Evolutionary conservation across 768 basidiomycete species (phyloP).

Genomic region (Clitopilus hobsonii): DNA sequence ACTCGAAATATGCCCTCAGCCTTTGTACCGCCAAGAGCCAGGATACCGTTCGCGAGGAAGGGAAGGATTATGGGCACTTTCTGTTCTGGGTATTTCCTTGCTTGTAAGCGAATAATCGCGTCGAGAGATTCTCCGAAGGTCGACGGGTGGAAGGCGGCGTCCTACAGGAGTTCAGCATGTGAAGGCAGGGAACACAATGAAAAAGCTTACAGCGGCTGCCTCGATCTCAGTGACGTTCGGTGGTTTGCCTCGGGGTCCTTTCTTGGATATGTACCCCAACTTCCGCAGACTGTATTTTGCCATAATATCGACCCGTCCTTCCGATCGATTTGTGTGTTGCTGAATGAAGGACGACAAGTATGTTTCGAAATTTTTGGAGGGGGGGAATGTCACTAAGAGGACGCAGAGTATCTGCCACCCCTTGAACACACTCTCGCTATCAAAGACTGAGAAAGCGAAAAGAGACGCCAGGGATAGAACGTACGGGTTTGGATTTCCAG

Average conservation of each 20-base stretch:
- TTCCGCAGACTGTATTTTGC: constrained; percentile 88
- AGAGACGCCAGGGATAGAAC: constrained; percentile 22
- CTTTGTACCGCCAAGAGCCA: constrained; percentile 81
- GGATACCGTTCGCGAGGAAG: constrained; percentile 88
- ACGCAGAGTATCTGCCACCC: constrained; percentile 95
- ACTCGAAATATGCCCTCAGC: constrained; percentile 92
- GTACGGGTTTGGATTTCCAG: constrained; percentile 73
- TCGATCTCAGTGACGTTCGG: constrained; percentile 85
- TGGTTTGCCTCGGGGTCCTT: constrained; percentile 83
- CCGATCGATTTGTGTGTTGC: constrained; percentile 57
- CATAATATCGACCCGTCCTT: constrained; percentile 84
- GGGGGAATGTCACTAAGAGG: constrained; percentile 85
- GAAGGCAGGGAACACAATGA: constrained; percentile 3
- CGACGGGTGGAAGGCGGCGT: constrained; percentile 92
- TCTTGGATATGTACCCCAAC: constrained; percentile 67
- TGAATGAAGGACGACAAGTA: constrained; percentile 80
- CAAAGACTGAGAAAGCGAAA: constrained; percentile 3
- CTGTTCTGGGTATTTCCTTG: constrained; percentile 78
- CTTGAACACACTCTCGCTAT: constrained; percentile 79
- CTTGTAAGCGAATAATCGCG: constrained; percentile 78
- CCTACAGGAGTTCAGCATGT: constrained; percentile 34
- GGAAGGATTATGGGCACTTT: constrained; percentile 91
- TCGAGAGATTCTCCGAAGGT: constrained; percentile 91
- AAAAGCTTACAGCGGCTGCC: constrained; percentile 67
- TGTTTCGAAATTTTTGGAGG: constrained; percentile 88